Percentiles rank a stretch among this genome's conserved stretches.
These are phyloP conservation scores for Knoxdaviesia capensis DNA, from an alignment of 2,329 filamentous ascomycete species.

Conservation along the genomic window DNA sequence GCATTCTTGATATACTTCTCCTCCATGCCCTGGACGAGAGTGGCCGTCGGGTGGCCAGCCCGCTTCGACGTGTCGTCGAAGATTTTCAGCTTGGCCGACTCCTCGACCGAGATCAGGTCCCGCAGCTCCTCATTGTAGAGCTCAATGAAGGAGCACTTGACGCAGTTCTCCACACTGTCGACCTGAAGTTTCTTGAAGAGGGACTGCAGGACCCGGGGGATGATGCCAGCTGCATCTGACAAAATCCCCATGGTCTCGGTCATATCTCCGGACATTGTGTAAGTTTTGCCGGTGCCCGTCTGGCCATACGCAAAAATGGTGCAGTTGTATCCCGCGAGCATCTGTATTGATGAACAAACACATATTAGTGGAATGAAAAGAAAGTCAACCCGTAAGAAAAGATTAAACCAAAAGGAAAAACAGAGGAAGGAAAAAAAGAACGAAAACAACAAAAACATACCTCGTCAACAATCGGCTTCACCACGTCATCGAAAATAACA, in stretches of 20 bases:
- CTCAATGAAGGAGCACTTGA: slow-evolving; percentile 97
- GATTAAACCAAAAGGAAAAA: too few species aligned
- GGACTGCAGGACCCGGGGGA: slow-evolving; percentile 72
- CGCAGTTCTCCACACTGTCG: slow-evolving; percentile 63
- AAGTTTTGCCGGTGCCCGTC: slow-evolving; percentile 95
- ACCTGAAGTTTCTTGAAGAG: slow-evolving; percentile 70
- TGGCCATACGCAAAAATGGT: slow-evolving; percentile 98
- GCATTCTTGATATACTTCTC: slow-evolving; percentile 82
- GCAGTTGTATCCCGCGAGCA: slow-evolving; percentile 88
- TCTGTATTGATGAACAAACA: slow-evolving; percentile 26
- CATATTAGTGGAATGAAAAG: too few species aligned
- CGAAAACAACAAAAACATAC: slow-evolving; percentile 23
- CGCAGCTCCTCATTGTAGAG: slow-evolving; percentile 95
- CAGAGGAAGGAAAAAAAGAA: too few species aligned
- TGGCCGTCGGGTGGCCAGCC: slow-evolving; percentile 47
- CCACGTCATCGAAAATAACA: slow-evolving; percentile 90
- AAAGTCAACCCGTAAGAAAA: too few species aligned
- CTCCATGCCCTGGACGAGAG: slow-evolving; percentile 93
- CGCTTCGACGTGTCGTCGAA: slow-evolving; percentile 79
- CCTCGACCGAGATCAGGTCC: slow-evolving; percentile 68
- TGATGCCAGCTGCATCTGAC: slow-evolving; percentile 84
- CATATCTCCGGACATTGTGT: slow-evolving; percentile 99
- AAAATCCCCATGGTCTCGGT: slow-evolving; percentile 66
- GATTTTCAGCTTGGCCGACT: slow-evolving; percentile 76
- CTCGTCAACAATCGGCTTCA: slow-evolving; percentile 82